Evolutionary conservation across 805 yeast species (phyloP).

Genomic region (Suhomyces sp.): DNA sequence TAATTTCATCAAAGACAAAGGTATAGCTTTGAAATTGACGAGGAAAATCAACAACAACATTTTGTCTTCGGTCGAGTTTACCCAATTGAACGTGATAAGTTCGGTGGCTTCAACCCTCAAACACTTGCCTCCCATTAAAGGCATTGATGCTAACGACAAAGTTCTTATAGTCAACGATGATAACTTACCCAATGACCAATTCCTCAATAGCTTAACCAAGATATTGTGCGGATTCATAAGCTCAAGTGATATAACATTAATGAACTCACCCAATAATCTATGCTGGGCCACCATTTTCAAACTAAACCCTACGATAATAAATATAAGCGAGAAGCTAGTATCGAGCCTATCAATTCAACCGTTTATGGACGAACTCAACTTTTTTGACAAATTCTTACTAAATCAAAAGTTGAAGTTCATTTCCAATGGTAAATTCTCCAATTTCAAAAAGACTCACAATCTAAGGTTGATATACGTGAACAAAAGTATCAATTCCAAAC

Average conservation of each 20-base stretch:
- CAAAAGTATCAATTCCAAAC: constrained; percentile 20
- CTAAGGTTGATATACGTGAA: constrained; percentile 45
- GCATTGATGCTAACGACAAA: constrained; percentile 23
- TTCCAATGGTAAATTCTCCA: constrained; percentile 49
- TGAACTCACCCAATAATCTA: constrained; percentile 3
- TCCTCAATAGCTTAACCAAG: constrained; percentile 34
- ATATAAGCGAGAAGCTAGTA: constrained; percentile 22
- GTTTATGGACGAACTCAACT: constrained; percentile 3
- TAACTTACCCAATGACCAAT: constrained; percentile 17
- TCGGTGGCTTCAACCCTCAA: constrained; percentile 52
- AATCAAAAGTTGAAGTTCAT: constrained; percentile 41
- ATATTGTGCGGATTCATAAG: constrained; percentile 39
- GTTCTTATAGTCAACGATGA: constrained; percentile 19
- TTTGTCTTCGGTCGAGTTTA: constrained; percentile 28
- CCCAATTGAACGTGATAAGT: constrained; percentile 53
- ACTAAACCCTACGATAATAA: constrained; percentile 29
- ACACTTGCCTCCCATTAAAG: constrained; percentile 43
- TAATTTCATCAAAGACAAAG: constrained; percentile 32
- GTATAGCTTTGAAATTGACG: constrained; percentile 30
- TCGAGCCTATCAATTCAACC: constrained; percentile 10
- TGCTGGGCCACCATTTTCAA: constrained; percentile 12
- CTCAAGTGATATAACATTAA: constrained; percentile 22
- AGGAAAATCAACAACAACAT: constrained; percentile 15
- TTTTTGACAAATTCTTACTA: constrained; percentile 16
- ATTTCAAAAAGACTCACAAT: constrained; percentile 8